Evolutionary conservation across 2,329 filamentous ascomycete genomes (phyloP), one percentile per base, ranked within the genome.

Genomic region (Nannizziopsis barbatae): DNA sequence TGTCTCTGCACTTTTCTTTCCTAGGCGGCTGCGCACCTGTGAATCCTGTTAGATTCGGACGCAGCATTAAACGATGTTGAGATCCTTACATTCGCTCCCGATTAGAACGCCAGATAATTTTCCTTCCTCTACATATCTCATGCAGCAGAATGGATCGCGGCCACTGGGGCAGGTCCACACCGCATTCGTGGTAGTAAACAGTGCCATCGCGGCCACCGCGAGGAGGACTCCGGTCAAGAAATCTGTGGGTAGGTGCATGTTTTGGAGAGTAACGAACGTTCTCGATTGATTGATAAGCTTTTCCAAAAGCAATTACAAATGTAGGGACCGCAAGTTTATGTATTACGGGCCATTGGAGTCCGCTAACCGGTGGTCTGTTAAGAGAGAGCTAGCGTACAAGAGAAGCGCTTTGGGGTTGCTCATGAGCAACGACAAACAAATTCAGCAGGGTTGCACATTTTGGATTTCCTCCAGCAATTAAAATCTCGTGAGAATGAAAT

Each of bases 91-190:
- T 51, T 35, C 49, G 15, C 32, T 47, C 15, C 49, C 49, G 35
- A 47, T 44, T 8, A 51, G 32, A 9, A 45, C 49, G n/a, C 42
- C 32, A 22, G 36, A 32, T n/a, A 45, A 32, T 27, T 45, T 45
- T 5, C 42, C 42, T 37, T 45, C 42, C 22, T 45, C 42, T n/a
- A 6, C 5, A 45, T 52, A 50, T 11, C 20, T 47, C 1, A 18
- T 42, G 31, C 53, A 54, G 33, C 51, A 54, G 30, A 47, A 45
- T 8, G 53, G 48, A 39, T 53, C 50, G 14, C 53, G 49, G 10
- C 49, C 53, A 35, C 53, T 54, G 9, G 53, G 53, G 41, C 53
- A 54, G 2, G 53, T 54, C 53, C 53, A 54, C 4, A 54, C 53
- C 5, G 41, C 53, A 30, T 37, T 17, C n/a, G 40, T 43, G 39